Conservation (phyloP, 2,329 filamentous ascomycete genomes). For the Hypoxylon sp. region DNA sequence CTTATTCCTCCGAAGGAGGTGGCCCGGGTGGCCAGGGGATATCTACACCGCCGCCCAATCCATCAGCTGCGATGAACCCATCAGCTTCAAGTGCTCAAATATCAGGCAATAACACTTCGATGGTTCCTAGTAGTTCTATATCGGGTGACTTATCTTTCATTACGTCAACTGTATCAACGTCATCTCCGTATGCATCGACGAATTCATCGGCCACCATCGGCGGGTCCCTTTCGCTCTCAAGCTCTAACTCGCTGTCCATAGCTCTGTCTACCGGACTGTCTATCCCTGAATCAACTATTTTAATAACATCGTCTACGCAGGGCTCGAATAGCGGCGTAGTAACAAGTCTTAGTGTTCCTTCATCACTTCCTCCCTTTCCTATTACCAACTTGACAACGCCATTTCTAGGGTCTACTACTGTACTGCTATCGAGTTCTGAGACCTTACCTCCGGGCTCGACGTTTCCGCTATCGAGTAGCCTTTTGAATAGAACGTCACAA, state of each 20-base stretch:
- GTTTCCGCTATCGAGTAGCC: background rate
- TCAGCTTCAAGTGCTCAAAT: conserved; percentile 15
- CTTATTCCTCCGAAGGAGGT: conserved; percentile 10
- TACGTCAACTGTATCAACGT: conserved; percentile 12
- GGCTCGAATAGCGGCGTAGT: background rate
- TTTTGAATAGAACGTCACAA: conserved; percentile 13
- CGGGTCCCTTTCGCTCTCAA: conserved; percentile 6
- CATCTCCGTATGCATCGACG: conserved; percentile 34
- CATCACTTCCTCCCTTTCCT: conserved; percentile 38
- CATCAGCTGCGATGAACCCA: conserved; percentile 10
- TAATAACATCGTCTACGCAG: conserved; percentile 2
- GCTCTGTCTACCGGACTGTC: conserved; percentile 8
- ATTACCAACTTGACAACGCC: conserved; percentile 37
- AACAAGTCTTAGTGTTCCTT: conserved; percentile 13
- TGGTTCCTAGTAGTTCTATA: conserved; percentile 1
- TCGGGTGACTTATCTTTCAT: conserved; percentile 21
- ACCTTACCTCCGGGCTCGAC: background rate
- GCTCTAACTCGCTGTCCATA: conserved; percentile 19
- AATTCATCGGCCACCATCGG: conserved; percentile 30
- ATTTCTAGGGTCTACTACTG: conserved; percentile 8
- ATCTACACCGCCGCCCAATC: conserved; percentile 11
- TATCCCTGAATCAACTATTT: conserved; percentile 5
- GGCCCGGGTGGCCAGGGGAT: conserved; percentile 17
- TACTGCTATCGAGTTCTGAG: conserved; percentile 10
- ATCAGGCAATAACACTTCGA: conserved; percentile 2